Evolutionary conservation across 2,329 filamentous ascomycete species (phyloP).

Genomic region (Botrytis galanthina): DNA sequence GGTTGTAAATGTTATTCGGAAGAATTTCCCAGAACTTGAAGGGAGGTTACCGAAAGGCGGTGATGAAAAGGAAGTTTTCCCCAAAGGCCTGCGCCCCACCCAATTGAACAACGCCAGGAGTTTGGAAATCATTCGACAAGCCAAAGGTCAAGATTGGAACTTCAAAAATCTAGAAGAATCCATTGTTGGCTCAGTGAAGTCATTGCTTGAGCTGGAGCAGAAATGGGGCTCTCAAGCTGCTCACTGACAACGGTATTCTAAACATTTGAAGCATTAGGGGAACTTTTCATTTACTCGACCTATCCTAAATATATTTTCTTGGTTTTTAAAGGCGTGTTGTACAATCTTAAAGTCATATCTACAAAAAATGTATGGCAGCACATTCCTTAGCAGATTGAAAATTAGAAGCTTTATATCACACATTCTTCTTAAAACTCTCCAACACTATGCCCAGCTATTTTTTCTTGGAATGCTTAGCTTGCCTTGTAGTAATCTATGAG

Average conservation of each 20-base stretch:
- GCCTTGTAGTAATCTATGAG: not conserved
- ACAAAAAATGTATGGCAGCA: not conserved
- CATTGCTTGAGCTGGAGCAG: constrained; percentile 34
- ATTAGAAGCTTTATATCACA: not conserved
- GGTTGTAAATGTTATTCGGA: constrained; percentile 53
- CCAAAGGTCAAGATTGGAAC: constrained; percentile 24
- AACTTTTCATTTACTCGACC: not conserved
- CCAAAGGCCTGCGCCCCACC: constrained; percentile 30
- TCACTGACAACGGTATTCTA: not conserved
- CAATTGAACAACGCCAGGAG: constrained; percentile 29
- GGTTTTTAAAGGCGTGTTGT: too few relatives aligned
- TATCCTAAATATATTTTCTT: not conserved
- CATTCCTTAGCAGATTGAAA: not conserved
- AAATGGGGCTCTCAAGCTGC: constrained; percentile 16
- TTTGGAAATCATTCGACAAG: constrained; percentile 22
- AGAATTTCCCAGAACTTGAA: constrained; percentile 51
- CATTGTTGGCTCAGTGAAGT: constrained; percentile 33
- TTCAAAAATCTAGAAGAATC: constrained; percentile 36
- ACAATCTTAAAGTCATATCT: not conserved
- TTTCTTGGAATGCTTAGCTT: not conserved
- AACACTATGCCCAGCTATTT: not conserved
- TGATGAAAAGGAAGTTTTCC: constrained; percentile 36
- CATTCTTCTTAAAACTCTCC: not conserved
- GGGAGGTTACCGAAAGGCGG: constrained; percentile 44
- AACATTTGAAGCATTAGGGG: not conserved